phyloP scores from a whole-genome alignment of 2,329 filamentous ascomycete species.

The Chaetomiaceae sp. region DNA sequence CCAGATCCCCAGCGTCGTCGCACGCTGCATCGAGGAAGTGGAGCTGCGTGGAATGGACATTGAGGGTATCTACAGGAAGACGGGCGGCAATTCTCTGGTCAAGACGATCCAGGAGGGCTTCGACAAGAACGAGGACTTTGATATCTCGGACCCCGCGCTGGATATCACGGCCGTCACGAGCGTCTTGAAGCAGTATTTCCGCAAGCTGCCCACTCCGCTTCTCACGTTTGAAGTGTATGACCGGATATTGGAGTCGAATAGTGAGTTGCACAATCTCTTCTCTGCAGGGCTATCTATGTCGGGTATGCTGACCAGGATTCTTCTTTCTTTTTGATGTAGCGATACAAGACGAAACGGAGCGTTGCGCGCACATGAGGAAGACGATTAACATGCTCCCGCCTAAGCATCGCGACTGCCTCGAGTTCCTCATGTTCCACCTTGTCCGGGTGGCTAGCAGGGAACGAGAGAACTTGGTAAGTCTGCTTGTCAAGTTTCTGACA shows the following conservation, averaged over 20 bases:
- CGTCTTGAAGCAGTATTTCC: constrained; percentile 95
- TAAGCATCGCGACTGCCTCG: constrained; percentile 81
- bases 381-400: constrained; percentile 76
- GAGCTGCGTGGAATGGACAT: constrained; percentile 94
- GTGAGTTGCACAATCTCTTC: constrained; percentile 44
- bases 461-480: constrained; percentile 72
- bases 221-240: constrained; percentile 94
- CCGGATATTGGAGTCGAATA: constrained; percentile 72
- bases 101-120: constrained; percentile 89
- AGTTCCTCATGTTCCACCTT: constrained; percentile 92
- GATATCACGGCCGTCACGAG: constrained; percentile 97
- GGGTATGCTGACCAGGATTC: no score
- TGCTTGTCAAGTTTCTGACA: not conserved
- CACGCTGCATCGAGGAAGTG: constrained; percentile 92
- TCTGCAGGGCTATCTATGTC: no score
- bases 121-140: constrained; percentile 77
- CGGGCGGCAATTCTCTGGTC: constrained; percentile 85
- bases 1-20: constrained; percentile 85
- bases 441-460: constrained; percentile 79
- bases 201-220: constrained; percentile 82
- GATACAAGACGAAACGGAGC: constrained; percentile 61
- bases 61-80: constrained; percentile 97
- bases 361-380: constrained; percentile 65
- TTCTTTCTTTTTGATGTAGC: constrained; percentile 38
- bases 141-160: constrained; percentile 88